A percentile compares a stretch with the other conserved stretches of the same genome.
Conservation (phyloP, 768 basidiomycete genomes). For the Suillus tomentosus region DNA sequence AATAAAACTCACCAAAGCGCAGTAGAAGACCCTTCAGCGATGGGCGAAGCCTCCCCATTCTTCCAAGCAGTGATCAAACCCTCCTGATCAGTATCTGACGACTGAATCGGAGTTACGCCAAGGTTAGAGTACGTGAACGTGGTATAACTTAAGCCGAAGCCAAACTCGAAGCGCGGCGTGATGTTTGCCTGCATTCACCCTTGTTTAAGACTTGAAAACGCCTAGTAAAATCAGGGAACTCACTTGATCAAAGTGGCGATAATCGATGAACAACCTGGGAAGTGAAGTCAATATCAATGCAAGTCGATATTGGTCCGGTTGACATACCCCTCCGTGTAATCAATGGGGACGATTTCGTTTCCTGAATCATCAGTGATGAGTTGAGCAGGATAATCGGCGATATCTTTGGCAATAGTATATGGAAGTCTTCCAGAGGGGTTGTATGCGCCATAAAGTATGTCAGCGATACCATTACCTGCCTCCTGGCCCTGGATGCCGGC, state of each 20-base stretch:
- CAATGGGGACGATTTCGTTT: conserved; percentile 47
- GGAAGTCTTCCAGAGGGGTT: conserved; percentile 72
- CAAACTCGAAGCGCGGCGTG: conserved; percentile 58
- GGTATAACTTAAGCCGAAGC: conserved; percentile 46
- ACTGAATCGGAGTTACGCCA: conserved; percentile 39
- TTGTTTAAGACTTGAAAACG: conserved; percentile 1
- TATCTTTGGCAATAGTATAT: conserved; percentile 70
- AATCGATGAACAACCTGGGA: conserved; percentile 59
- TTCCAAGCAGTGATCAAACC: conserved; percentile 51
- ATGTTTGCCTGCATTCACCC: conserved; percentile 54
- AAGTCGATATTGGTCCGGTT: background rate
- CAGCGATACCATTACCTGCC: conserved; percentile 68
- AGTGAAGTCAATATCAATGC: conserved; percentile 12
- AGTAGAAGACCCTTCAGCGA: conserved; percentile 53
- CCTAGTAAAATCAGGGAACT: conserved; percentile 20
- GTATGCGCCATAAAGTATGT: conserved; percentile 68
- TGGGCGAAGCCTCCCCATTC: conserved; percentile 49
- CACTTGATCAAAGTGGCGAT: conserved; percentile 62
- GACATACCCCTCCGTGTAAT: conserved; percentile 57
- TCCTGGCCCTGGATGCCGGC: conserved; percentile 71
- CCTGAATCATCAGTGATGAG: conserved; percentile 40
- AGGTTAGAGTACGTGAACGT: conserved; percentile 41
- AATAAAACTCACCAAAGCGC: conserved; percentile 49
- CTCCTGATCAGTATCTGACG: conserved; percentile 22
- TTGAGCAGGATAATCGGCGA: conserved; percentile 59